Evolutionary conservation across 768 basidiomycete species (phyloP).

Genomic region (Pleurotus tuoliensis): DNA sequence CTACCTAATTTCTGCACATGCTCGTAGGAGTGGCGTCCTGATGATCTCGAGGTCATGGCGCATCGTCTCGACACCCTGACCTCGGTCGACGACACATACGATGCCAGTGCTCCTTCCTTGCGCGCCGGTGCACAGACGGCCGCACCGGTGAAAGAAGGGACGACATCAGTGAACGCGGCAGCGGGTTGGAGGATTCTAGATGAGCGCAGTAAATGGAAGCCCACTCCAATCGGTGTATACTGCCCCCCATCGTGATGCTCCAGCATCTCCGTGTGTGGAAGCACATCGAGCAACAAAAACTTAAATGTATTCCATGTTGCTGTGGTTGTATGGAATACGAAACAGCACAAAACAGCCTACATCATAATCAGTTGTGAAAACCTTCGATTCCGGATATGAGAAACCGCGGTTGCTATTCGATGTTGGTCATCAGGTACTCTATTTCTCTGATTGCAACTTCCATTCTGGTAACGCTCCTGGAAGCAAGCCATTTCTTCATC

Average conservation of each 20-base stretch:
- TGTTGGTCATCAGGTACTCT: too few relatives aligned
- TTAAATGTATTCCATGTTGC: too few relatives aligned
- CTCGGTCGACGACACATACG: slow-evolving; percentile 12
- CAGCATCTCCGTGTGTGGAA: not conserved
- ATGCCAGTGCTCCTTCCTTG: not conserved
- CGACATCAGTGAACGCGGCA: slow-evolving; percentile 6
- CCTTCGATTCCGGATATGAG: too few relatives aligned
- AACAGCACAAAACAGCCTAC: too few relatives aligned
- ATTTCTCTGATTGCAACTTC: too few relatives aligned
- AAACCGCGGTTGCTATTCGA: too few relatives aligned
- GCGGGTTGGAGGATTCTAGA: slow-evolving; percentile 55
- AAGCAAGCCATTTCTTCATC: too few relatives aligned
- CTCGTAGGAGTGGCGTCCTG: slow-evolving; percentile 46
- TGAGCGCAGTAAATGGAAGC: slow-evolving; percentile 45
- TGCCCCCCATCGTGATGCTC: slow-evolving; percentile 4
- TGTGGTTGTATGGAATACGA: too few relatives aligned
- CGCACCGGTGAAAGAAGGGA: not conserved
- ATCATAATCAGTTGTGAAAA: too few relatives aligned
- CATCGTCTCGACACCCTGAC: slow-evolving; percentile 41
- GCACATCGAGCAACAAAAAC: not conserved
- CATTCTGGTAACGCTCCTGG: too few relatives aligned
- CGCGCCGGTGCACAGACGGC: not conserved
- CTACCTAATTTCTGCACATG: too few relatives aligned
- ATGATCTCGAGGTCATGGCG: slow-evolving; percentile 53
- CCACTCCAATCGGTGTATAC: slow-evolving; percentile 67